Evolutionary conservation across 345 rosid genomes (phyloP).

Genomic region (Microthlaspi erraticum): DNA sequence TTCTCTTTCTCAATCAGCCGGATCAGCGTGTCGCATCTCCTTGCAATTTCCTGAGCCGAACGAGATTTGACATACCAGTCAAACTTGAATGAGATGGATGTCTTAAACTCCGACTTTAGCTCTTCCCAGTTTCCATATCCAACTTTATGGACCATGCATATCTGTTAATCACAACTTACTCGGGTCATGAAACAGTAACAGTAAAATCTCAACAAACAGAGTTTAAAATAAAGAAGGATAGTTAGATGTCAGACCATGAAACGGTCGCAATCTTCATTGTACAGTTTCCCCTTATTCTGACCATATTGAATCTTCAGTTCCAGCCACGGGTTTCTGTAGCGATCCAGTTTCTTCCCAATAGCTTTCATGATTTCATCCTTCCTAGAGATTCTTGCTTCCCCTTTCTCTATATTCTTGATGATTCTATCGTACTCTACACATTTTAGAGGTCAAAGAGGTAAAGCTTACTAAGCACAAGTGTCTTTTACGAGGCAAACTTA

Average conservation of each 20-base stretch:
- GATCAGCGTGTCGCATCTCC: constrained; percentile 95
- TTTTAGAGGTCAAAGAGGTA: constrained; percentile 12
- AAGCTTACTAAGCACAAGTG: constrained; percentile 5
- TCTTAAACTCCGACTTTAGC: constrained; percentile 87
- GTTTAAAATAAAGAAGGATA: not conserved
- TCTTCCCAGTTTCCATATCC: constrained; percentile 99
- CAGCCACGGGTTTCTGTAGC: constrained; percentile 97
- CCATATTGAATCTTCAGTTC: constrained; percentile 98
- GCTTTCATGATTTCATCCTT: constrained; percentile 99
- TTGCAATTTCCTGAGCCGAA: constrained; percentile 87
- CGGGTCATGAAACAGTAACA: constrained; percentile 20
- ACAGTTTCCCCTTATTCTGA: constrained; percentile 95
- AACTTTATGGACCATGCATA: constrained; percentile 98
- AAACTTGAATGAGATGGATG: constrained; percentile 81
- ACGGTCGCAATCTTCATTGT: constrained; percentile 97
- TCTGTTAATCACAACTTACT: constrained; percentile 50
- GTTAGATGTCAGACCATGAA: constrained; percentile 65
- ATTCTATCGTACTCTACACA: constrained; percentile 86
- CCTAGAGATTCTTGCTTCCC: constrained; percentile 93
- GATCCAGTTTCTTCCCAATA: constrained; percentile 94
- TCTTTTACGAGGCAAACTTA: not conserved
- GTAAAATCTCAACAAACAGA: not conserved
- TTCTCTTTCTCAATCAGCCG: constrained; percentile 98
- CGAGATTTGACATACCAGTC: constrained; percentile 99
- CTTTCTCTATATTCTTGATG: constrained; percentile 95